Evolutionary conservation across 257 asterid genomes (phyloP).

Genomic region (Nicotiana obtusifolia): DNA sequence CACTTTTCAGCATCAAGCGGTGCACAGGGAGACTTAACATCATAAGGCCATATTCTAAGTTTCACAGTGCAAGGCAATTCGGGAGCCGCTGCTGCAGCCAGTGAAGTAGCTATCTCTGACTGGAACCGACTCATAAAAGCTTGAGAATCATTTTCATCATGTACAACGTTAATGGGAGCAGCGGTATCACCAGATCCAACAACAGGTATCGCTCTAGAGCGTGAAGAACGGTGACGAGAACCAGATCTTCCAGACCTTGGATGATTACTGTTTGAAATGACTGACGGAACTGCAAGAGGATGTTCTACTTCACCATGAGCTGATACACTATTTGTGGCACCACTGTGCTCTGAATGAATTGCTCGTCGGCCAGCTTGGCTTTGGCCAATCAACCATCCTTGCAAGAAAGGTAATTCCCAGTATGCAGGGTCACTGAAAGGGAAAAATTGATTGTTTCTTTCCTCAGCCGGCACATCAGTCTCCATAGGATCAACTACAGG

Average conservation of each 20-base stretch:
- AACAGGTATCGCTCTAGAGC: constrained; percentile 36
- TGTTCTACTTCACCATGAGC: constrained; percentile 36
- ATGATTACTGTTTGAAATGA: constrained; percentile 36
- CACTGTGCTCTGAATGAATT: constrained; percentile 47
- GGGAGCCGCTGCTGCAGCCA: constrained; percentile 92
- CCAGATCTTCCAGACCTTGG: constrained; percentile 70
- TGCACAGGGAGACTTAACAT: constrained; percentile 64
- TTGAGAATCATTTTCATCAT: constrained; percentile 47
- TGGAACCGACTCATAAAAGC: constrained; percentile 64
- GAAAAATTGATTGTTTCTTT: constrained; percentile 54
- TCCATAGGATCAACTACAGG: constrained; percentile 62
- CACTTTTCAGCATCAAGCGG: constrained; percentile 63
- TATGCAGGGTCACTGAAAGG: constrained; percentile 83
- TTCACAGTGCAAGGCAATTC: constrained; percentile 98
- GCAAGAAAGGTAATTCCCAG: constrained; percentile 95
- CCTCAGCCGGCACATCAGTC: constrained; percentile 58
- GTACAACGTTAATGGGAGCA: constrained; percentile 35
- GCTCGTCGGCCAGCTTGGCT: constrained; percentile 79
- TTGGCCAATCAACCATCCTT: constrained; percentile 96
- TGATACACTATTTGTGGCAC: constrained; percentile 38
- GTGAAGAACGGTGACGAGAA: constrained; percentile 60
- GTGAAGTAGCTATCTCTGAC: constrained; percentile 74
- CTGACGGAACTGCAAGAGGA: constrained; percentile 38
- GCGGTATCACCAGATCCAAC: constrained; percentile 42
- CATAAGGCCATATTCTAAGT: constrained; percentile 94